These are phyloP conservation scores for Podaxis rugospora DNA, from an alignment of 768 basidiomycete species.

Conservation along the genomic window DNA sequence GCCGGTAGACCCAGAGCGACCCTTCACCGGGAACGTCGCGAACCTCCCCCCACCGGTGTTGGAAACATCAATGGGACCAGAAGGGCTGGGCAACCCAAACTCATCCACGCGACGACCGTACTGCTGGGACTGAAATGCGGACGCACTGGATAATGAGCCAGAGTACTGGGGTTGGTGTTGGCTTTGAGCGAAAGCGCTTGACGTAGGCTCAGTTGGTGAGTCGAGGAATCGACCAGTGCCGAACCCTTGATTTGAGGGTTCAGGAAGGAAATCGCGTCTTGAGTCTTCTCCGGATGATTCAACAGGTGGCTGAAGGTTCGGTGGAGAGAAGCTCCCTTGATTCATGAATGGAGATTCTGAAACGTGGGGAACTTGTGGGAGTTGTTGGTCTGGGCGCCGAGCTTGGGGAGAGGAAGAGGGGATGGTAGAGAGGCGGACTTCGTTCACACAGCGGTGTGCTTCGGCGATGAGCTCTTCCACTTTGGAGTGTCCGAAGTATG, in stretches of 20 bases:
- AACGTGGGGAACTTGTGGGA: constrained; percentile 5
- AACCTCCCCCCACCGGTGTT: constrained; percentile 44
- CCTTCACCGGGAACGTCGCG: constrained; percentile 62
- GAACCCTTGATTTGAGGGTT: constrained; percentile 14
- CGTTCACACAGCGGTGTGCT: constrained; percentile 49
- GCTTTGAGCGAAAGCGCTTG: background rate
- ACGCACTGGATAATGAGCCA: constrained; percentile 7
- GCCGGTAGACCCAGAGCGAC: constrained; percentile 20
- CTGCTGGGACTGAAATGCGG: constrained; percentile 11
- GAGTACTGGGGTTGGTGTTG: constrained; percentile 6
- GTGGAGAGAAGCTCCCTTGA: background rate
- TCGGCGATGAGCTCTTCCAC: constrained; percentile 62
- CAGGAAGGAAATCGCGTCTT: background rate
- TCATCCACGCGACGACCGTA: constrained; percentile 33
- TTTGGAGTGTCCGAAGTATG: constrained; percentile 65
- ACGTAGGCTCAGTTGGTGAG: constrained; percentile 10
- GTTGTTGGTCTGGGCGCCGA: constrained; percentile 16
- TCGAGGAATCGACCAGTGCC: constrained; percentile 24
- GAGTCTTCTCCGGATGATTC: background rate
- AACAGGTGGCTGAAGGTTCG: background rate
- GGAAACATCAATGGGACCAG: constrained; percentile 18
- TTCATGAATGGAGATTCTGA: background rate
- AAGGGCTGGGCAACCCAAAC: constrained; percentile 28
- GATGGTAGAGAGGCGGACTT: constrained; percentile 44
- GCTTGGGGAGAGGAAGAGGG: constrained; percentile 20